Conservation (phyloP, 75 land plant species). For the Pinus taeda region DNA sequence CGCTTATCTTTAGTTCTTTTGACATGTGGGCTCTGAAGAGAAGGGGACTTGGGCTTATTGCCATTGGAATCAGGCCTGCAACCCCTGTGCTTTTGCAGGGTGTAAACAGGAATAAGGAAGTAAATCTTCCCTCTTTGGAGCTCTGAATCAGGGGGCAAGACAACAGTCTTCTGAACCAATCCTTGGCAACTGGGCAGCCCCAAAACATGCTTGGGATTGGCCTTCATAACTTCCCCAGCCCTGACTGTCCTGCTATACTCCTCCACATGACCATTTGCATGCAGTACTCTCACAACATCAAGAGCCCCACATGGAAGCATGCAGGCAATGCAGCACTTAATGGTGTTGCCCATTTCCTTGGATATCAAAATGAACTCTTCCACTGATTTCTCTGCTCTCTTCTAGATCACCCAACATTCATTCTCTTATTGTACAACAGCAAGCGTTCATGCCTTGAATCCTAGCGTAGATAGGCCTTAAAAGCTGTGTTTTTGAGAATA, state of each 20-base stretch:
- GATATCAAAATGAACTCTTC: not conserved
- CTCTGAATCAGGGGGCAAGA: slow-evolving; percentile 27
- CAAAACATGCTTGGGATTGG: slow-evolving; percentile 26
- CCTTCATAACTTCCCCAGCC: slow-evolving; percentile 27
- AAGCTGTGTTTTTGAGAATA: not conserved
- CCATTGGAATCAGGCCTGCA: not conserved
- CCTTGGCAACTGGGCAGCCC: slow-evolving; percentile 14
- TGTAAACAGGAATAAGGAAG: slow-evolving; percentile 29
- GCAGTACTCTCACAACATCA: slow-evolving; percentile 28
- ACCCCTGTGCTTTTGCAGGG: slow-evolving; percentile 17
- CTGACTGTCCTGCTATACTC: slow-evolving; percentile 23
- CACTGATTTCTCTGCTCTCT: not conserved
- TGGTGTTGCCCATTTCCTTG: slow-evolving; percentile 25
- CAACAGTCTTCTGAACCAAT: slow-evolving; percentile 9
- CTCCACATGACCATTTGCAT: slow-evolving; percentile 32
- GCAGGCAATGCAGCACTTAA: slow-evolving; percentile 26
- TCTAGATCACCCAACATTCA: not conserved
- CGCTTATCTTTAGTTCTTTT: not conserved
- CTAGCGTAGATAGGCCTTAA: not conserved
- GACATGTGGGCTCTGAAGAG: not conserved
- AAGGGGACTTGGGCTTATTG: not conserved
- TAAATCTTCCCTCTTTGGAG: slow-evolving; percentile 33
- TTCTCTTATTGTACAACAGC: not conserved
- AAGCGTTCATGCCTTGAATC: slow-evolving; percentile 3
- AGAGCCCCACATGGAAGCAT: slow-evolving; percentile 32